These are phyloP conservation scores for Kwoniella sp. DNA, from an alignment of 768 basidiomycete genomes.

Conservation along the genomic window DNA sequence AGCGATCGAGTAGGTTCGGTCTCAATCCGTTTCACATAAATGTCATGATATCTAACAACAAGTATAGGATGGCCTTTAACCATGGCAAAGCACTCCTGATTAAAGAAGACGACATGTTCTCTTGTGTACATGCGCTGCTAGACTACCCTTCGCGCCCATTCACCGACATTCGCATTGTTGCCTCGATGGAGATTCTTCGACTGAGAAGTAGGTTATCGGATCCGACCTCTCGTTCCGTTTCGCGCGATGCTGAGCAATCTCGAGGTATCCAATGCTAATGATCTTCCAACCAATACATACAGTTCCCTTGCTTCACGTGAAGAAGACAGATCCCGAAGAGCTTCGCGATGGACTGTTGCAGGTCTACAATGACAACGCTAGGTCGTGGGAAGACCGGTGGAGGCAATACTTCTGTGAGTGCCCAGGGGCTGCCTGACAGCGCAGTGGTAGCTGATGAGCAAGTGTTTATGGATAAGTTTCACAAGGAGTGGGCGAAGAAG, in stretches of 20 bases:
- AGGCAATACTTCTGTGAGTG: conserved; percentile 16
- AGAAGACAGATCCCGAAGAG: conserved; percentile 9
- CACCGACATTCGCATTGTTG: conserved; percentile 24
- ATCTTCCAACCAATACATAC: background rate
- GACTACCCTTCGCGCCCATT: conserved; percentile 13
- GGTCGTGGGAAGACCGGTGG: conserved; percentile 22
- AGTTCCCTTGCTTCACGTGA: conserved; percentile 19
- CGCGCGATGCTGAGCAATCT: too few species aligned
- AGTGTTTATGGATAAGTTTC: background rate
- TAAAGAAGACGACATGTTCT: conserved; percentile 12
- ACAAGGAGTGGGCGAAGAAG: conserved; percentile 8
- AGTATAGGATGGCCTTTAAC: conserved; percentile 26
- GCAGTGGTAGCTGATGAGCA: background rate
- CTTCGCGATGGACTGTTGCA: conserved; percentile 16
- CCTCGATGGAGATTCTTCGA: conserved; percentile 19
- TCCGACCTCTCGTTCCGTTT: background rate
- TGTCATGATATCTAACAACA: too few species aligned
- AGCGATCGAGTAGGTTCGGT: conserved; percentile 23
- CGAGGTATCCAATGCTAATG: conserved; percentile 5
- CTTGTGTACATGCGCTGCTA: conserved; percentile 18
- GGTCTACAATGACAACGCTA: conserved; percentile 19
- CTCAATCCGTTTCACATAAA: background rate
- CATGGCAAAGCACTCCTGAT: conserved; percentile 20
- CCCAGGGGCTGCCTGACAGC: background rate
- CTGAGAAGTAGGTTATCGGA: conserved; percentile 13